phyloP scores from a whole-genome alignment of 768 basidiomycete species.

The Lactarius sanguifluus region DNA sequence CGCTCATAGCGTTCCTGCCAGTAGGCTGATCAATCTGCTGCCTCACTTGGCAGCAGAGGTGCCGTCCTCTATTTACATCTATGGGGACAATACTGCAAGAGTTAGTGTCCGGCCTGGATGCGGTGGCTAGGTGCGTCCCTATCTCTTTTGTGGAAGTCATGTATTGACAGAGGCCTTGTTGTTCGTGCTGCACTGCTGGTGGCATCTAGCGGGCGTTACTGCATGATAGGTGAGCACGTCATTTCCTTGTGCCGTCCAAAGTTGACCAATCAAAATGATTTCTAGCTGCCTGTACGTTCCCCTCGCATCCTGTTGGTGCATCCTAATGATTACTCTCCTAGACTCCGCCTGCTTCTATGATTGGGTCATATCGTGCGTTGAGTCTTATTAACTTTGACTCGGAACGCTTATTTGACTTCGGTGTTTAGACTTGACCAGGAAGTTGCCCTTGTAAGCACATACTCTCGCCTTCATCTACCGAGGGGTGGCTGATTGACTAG shows the following conservation, averaged over 20 bases:
- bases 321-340: not conserved
- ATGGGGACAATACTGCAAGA: not conserved
- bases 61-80: not conserved
- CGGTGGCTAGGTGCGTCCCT: not conserved
- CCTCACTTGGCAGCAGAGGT: not conserved
- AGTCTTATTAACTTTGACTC: not conserved
- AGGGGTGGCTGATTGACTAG: not conserved
- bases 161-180: not conserved
- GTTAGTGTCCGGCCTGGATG: not conserved
- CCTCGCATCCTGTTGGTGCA: not conserved
- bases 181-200: not conserved
- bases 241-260: not conserved
- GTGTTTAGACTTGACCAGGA: conserved; percentile 23
- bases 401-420: not conserved
- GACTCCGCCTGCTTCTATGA: conserved; percentile 29
- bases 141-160: too few species aligned
- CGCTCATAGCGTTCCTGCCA: not conserved
- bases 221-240: conserved; percentile 2
- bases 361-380: conserved; percentile 29
- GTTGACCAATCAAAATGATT: not conserved
- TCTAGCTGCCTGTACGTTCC: conserved; percentile 18
- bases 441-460: conserved; percentile 10
- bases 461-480: too few species aligned
- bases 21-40: not conserved
- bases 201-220: conserved; percentile 21